Evolutionary conservation across 2,329 filamentous ascomycete genomes (phyloP), one percentile per base, ranked within the genome.

Genomic region (Ustulina deusta): DNA sequence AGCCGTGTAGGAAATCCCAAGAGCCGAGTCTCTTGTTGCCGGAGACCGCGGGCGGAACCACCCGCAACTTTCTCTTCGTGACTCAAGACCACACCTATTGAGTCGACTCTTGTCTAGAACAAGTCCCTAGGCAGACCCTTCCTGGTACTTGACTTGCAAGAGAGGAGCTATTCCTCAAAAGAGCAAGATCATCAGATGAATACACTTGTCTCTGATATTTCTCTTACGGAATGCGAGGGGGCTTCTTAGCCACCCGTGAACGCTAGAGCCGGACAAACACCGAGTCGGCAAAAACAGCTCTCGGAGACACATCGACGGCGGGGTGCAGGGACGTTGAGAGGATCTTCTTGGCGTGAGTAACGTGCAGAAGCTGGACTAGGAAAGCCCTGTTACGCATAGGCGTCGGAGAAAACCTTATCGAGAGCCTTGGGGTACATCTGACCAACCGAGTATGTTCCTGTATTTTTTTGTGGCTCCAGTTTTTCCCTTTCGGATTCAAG

Each of bases 61-160:
- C 48, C 55, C 62, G 62, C 48, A 65, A 65, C 62, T 60, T 40
- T 65, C 46, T 59, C 55, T 59, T 55, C 48, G 5, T 60, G 56
- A 65, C 46, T 65, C 62, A 32, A 40, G 49, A 29, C 25, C n/a
- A 20, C n/a, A 20, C 32, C 27, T 44, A 10, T 36, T 38, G 32
- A 42, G 20, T 17, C 38, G 38, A 42, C 36, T 44, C 15, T 51
- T 44, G 27, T 44, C 44, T 52, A 46, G 32, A 58, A 48, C 27
- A 64, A 27, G 13, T 36, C 46, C 36, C 44, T 17, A 42, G 17
- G 51, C 57, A 38, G 20, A 40, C 32, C 42, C 40, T 36, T 49
- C 25, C 38, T 13, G 46, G 61, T 27, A 32, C 15, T 51, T 44
- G 20, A 15, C 29, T 25, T 27, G n/a, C 3, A 27, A 11, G 27